Evolutionary conservation across 306 rosid species (phyloP), one percentile per base, ranked within the genome.

Genomic region (Prunus salicina): DNA sequence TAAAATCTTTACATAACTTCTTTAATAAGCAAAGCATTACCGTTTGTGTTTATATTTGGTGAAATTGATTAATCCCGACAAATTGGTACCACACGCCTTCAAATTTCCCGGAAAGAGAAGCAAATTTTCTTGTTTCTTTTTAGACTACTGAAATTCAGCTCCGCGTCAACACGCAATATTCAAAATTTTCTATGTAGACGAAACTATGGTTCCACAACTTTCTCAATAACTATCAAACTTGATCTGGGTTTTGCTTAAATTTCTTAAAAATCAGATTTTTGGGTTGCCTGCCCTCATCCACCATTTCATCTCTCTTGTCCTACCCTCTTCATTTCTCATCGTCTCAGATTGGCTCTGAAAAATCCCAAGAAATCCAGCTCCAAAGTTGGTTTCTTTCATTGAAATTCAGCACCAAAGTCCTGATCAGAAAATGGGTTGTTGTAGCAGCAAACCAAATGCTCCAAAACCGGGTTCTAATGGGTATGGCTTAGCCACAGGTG

Each of bases 381-480:
- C 20, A 20, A 64, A 72, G 41, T 58, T 43, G 47, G 45, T 8
- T 56, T 27, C 58, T 63, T 14, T 6, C 9, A 13, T 38, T 62
- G 67, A 43, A 57, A 27, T 55, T 71, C 67, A 12, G 58, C 43
- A 7, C 16, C 64, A 27, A 19, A 63, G 6, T 72, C 67, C 64
- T 27, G 61, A 32, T 50, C 53, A 16, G 64, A 46, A 61, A 76
- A 92, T 93, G 97, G 97, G 97, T 81, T 90, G 93, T 67, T 89
- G 76, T 1, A 61, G 75, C 72, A 90, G 96, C 92, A 92, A 88
- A 78, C 80, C 75, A 43, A 80, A 75, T 12, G 65, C 79, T 61
- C 72, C 82, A 28, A 76, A 22, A n/a, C 22, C 72, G 24, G 85
- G 65, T 5, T 30, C 76, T 66, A 57, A 52, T 43, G 76, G 72